phyloP scores from a whole-genome alignment of 169 alveolate genomes.

The Eimeria sp. region DNA sequence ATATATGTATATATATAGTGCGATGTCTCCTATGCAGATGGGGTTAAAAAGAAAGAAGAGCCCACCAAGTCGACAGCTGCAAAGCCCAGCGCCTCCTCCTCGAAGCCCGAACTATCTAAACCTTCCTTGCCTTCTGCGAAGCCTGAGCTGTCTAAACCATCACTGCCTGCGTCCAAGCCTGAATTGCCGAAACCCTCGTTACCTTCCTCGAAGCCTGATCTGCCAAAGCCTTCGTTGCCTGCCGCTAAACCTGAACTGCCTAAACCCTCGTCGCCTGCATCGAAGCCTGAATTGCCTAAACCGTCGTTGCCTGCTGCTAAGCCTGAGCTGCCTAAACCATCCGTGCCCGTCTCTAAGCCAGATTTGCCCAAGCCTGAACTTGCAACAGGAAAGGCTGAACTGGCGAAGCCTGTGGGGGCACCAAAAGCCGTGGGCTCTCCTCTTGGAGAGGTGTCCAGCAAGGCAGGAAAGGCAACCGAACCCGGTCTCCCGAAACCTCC shows the following conservation, averaged over 20 bases:
- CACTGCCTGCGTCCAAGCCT: too few species aligned
- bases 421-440: neutral
- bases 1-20: too few species aligned
- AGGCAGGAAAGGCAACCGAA: neutral
- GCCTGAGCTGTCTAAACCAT: too few species aligned
- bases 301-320: slow-evolving; percentile 2
- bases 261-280: neutral
- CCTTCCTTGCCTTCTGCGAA: too few species aligned
- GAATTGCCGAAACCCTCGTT: too few species aligned
- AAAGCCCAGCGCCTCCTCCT: neutral
- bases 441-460: neutral
- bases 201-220: slow-evolving; percentile 7
- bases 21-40: neutral
- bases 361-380: slow-evolving; percentile 1
- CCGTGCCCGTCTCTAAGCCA: neutral
- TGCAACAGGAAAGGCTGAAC: slow-evolving; percentile 8
- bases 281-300: slow-evolving; percentile 19
- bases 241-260: slow-evolving; percentile 5
- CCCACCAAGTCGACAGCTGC: neutral
- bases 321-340: slow-evolving; percentile 29
- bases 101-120: slow-evolving; percentile 16
- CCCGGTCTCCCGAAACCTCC: slow-evolving; percentile 14
- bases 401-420: neutral
- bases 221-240: neutral
- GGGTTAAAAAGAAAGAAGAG: neutral